Conservation (phyloP, 2,329 filamentous ascomycete genomes). For the Ophiostoma montium region DNA sequence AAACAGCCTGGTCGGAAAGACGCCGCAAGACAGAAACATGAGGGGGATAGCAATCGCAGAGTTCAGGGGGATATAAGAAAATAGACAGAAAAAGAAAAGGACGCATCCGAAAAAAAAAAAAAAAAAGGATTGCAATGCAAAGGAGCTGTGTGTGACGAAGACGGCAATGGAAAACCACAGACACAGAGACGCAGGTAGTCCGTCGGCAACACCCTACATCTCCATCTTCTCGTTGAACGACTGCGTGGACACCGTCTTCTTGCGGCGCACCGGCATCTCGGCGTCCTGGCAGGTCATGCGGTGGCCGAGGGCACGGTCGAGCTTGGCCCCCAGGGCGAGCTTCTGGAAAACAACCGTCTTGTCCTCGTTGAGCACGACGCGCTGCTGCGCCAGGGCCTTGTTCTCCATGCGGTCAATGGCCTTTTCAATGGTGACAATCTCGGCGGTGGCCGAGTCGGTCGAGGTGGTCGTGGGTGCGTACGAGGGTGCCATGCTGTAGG, state of each 20-base stretch:
- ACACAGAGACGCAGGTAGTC: not conserved
- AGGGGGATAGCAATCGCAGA: not conserved
- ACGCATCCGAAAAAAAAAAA: not conserved
- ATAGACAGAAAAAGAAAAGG: not conserved
- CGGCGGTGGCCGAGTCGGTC: conserved; percentile 39
- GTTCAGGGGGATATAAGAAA: not conserved
- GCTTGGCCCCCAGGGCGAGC: conserved; percentile 76
- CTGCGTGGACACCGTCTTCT: conserved; percentile 7
- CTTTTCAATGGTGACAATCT: conserved; percentile 57
- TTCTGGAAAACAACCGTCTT: conserved; percentile 75
- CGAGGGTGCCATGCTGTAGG: conserved; percentile 44
- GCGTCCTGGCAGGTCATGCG: conserved; percentile 85
- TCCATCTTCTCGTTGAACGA: conserved; percentile 23
- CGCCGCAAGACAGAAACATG: not conserved
- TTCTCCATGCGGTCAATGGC: conserved; percentile 82
- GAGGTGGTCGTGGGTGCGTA: conserved; percentile 43
- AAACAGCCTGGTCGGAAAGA: not conserved
- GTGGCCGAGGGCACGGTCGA: conserved; percentile 73
- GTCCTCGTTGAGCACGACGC: conserved; percentile 63
- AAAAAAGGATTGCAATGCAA: not conserved
- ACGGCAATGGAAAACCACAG: not conserved
- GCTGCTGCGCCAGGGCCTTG: conserved; percentile 69
- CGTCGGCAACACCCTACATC: conserved; percentile 9
- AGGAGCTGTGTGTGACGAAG: not conserved
- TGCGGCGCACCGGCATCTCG: conserved; percentile 46